A percentile compares a stretch with the other conserved stretches of the same genome.
Evolutionary conservation across 108 stramenopile species (phyloP).

Genomic region (Fistulifera pelliculosa): DNA sequence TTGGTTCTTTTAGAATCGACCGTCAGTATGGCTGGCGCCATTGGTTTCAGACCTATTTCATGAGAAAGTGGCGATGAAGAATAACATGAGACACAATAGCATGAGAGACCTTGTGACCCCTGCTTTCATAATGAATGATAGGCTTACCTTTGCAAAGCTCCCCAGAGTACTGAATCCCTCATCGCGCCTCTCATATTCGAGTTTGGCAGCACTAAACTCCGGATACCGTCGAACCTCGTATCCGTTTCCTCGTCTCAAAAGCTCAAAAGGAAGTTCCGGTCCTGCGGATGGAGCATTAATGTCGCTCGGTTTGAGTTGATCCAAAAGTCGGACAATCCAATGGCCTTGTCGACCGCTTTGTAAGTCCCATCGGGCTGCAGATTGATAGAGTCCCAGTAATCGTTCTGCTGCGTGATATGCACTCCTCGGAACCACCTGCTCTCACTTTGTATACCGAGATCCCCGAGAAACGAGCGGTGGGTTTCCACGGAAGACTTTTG

Average conservation of each 20-base stretch:
- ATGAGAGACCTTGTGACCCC: background rate
- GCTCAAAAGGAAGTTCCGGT: slow-evolving; percentile 70
- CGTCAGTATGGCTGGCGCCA: slow-evolving; percentile 74
- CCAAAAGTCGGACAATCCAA: slow-evolving; percentile 69
- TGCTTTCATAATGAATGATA: slow-evolving; percentile 8
- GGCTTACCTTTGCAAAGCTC: slow-evolving; percentile 34
- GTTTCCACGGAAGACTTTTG: slow-evolving; percentile 84
- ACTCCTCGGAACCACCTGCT: slow-evolving; percentile 42
- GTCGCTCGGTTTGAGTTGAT: slow-evolving; percentile 61
- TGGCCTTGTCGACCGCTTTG: slow-evolving; percentile 44
- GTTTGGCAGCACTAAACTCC: slow-evolving; percentile 36
- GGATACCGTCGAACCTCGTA: slow-evolving; percentile 84
- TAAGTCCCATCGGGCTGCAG: slow-evolving; percentile 41
- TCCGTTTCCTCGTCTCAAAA: slow-evolving; percentile 67
- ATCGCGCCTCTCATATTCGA: slow-evolving; percentile 64
- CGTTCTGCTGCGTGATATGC: slow-evolving; percentile 60
- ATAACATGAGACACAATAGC: background rate
- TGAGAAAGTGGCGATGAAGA: background rate
- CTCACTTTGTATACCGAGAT: slow-evolving; percentile 80
- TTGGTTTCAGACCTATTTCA: slow-evolving; percentile 43
- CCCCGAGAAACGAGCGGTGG: slow-evolving; percentile 88
- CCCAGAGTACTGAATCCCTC: slow-evolving; percentile 74
- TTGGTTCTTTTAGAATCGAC: slow-evolving; percentile 45
- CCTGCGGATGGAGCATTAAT: slow-evolving; percentile 52
- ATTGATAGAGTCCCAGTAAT: slow-evolving; percentile 95